A percentile compares a stretch with the other conserved stretches of the same genome.
These are phyloP conservation scores for Eutrema yunnanense DNA, from an alignment of 345 rosid genomes.

Conservation along the genomic window DNA sequence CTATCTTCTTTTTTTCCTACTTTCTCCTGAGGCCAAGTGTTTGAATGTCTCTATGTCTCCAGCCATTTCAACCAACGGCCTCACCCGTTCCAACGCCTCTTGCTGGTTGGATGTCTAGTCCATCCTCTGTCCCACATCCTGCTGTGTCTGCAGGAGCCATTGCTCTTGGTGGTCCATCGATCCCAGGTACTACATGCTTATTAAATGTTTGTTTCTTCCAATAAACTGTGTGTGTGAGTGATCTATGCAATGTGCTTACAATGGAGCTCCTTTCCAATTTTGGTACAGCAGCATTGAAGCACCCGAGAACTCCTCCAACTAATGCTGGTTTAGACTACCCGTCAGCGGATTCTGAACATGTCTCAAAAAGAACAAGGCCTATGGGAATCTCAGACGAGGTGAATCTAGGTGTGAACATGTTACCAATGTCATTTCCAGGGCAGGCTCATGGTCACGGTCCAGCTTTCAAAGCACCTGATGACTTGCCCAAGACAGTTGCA, in stretches of 20 bases:
- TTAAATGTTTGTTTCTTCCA: background rate
- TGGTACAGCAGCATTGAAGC: constrained; percentile 74
- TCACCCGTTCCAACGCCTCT: constrained; percentile 78
- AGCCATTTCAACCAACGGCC: constrained; percentile 91
- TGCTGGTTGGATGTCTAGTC: constrained; percentile 98
- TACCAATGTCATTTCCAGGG: constrained; percentile 78
- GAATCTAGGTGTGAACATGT: constrained; percentile 67
- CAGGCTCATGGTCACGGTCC: constrained; percentile 59
- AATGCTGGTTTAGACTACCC: constrained; percentile 80
- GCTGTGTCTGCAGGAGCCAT: constrained; percentile 80
- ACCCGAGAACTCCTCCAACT: constrained; percentile 82
- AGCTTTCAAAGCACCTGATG: constrained; percentile 70
- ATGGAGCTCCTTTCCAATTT: background rate
- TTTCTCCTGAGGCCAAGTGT: background rate
- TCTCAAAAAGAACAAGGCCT: constrained; percentile 84
- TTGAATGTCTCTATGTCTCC: constrained; percentile 32
- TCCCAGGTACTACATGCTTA: constrained; percentile 44
- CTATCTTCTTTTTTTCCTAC: background rate
- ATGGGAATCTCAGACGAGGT: constrained; percentile 92
- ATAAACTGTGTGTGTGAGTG: background rate
- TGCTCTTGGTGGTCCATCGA: constrained; percentile 82
- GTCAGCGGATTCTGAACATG: constrained; percentile 85
- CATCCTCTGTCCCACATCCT: constrained; percentile 75
- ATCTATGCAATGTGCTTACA: constrained; percentile 12
- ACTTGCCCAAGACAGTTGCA: constrained; percentile 70